Base-by-base conservation (phyloP, 805 yeast species). In the Metschnikowia hibisci region DNA sequence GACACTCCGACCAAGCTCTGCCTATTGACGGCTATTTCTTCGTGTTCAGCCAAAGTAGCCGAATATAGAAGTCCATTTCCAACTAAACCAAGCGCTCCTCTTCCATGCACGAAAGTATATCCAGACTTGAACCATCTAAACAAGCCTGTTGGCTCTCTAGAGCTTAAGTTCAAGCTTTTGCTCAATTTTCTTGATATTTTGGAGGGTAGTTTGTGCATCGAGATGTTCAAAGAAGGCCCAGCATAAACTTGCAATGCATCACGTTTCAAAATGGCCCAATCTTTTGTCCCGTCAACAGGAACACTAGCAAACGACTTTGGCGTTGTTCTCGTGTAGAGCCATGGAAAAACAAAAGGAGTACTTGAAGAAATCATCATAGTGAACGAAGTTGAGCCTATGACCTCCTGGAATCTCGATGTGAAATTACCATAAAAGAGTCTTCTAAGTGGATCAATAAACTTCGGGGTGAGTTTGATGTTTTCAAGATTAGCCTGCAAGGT, bases 241-340 rank as follows among this genome's bases (percentile, higher is more conserved):
- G 75, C 57, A 49, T 70, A 79, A 0, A 71, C 74, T 36, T 78
- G 79, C 16, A 82, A 55, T 0, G 81, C 67, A 12, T 64, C 56
- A 1, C 67, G 62, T 33, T 74, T 66, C 35, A 82, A 64, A 3
- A 82, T 44, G 1, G 82, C 84, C 84, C 85, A 82, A 52, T 82
- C 88, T 14, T 59, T 58, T 0, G 76, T 63, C 2, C 88, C 88
- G 48, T 82, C 84, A 44, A 82, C 55, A 3, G 63, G 47, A 20
- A 82, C 44, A 32, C 61, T 65, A 8, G 70, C 72, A 47, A 78
- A 71, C 3, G 80, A 63, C 36, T 66, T 71, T 14, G 57, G 47
- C 28, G 57, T 61, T 34, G 44, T 53, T 33, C 47, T 39, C 28
- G 33, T 34, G 32, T 44, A 54, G 6, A 50, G 37, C 30, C 40